A percentile compares a stretch with the other conserved stretches of the same genome.
phyloP scores from a whole-genome alignment of 2,329 filamentous ascomycete species.

The Cladosporium sp. region DNA sequence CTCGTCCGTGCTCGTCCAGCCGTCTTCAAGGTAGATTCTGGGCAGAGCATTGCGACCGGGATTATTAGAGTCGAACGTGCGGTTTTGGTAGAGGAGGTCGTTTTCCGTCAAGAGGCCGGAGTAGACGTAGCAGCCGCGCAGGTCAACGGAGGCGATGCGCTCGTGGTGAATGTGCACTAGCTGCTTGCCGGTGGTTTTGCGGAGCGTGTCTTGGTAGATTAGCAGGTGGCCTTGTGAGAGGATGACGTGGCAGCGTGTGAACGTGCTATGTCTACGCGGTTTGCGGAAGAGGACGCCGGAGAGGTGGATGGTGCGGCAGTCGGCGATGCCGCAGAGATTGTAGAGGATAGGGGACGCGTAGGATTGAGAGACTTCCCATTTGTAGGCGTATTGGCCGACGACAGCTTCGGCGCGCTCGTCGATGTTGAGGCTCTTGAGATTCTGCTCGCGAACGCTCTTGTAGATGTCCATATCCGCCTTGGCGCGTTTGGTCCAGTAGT shows the following conservation, averaged over 20 bases:
- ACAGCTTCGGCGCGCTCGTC: conserved; percentile 63
- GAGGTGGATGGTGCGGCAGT: conserved; percentile 59
- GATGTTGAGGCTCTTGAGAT: conserved; percentile 57
- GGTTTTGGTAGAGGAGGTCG: conserved; percentile 61
- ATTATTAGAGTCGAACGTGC: conserved; percentile 59
- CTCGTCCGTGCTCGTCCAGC: conserved; percentile 59
- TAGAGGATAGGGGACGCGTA: conserved; percentile 62
- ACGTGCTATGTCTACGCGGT: conserved; percentile 58
- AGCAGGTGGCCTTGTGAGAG: conserved; percentile 58
- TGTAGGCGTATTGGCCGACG: conserved; percentile 62
- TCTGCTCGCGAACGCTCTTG: conserved; percentile 54
- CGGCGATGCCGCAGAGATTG: conserved; percentile 62
- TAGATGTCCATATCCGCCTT: conserved; percentile 55
- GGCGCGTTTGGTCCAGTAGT: conserved; percentile 59
- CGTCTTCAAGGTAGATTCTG: conserved; percentile 56
- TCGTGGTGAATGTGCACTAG: conserved; percentile 60
- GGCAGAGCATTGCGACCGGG: conserved; percentile 58
- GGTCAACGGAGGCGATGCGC: conserved; percentile 54
- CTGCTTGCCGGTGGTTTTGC: conserved; percentile 51
- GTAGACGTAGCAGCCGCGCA: conserved; percentile 63
- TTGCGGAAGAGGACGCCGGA: conserved; percentile 62
- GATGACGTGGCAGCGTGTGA: conserved; percentile 57
- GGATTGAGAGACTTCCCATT: conserved; percentile 64
- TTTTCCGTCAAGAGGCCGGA: conserved; percentile 59
- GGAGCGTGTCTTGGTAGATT: conserved; percentile 58